Evolutionary conservation across 768 basidiomycete genomes (phyloP).

Genomic region (Leccinum sublutescens): DNA sequence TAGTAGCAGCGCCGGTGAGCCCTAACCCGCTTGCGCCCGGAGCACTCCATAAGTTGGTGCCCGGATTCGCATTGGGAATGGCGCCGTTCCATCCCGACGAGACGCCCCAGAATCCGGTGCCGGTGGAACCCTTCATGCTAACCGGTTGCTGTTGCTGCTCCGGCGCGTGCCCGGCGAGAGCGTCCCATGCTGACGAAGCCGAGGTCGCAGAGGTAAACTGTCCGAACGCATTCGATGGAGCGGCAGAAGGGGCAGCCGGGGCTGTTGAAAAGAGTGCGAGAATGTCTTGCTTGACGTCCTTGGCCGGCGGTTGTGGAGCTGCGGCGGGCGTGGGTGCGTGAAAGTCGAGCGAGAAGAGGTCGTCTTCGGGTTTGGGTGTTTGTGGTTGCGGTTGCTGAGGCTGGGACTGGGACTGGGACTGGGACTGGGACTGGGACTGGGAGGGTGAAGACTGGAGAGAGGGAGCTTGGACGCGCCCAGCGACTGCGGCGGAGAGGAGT

Average conservation of each 20-base stretch:
- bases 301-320: constrained; percentile 39
- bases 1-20: no score
- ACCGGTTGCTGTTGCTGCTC: constrained; percentile 33
- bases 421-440: neutral
- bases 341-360: constrained; percentile 83
- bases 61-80: constrained; percentile 22
- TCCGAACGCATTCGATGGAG: constrained; percentile 31
- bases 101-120: constrained; percentile 59
- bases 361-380: constrained; percentile 45
- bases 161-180: neutral
- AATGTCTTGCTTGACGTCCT: constrained; percentile 79
- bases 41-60: constrained; percentile 38
- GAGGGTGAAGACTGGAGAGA: neutral
- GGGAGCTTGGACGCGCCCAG: constrained; percentile 18
- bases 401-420: constrained; percentile 9
- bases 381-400: constrained; percentile 22
- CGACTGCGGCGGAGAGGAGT: constrained; percentile 40
- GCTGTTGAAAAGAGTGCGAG: constrained; percentile 54
- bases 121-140: constrained; percentile 52
- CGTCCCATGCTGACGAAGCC: constrained; percentile 27
- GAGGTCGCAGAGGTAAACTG: neutral
- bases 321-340: constrained; percentile 49
- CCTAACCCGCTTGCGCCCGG: neutral
- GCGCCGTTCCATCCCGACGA: constrained; percentile 55
- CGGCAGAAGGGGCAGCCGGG: constrained; percentile 18